Base-by-base conservation (phyloP, 2,329 filamentous ascomycete genomes). In the Hypoxylon sp. region DNA sequence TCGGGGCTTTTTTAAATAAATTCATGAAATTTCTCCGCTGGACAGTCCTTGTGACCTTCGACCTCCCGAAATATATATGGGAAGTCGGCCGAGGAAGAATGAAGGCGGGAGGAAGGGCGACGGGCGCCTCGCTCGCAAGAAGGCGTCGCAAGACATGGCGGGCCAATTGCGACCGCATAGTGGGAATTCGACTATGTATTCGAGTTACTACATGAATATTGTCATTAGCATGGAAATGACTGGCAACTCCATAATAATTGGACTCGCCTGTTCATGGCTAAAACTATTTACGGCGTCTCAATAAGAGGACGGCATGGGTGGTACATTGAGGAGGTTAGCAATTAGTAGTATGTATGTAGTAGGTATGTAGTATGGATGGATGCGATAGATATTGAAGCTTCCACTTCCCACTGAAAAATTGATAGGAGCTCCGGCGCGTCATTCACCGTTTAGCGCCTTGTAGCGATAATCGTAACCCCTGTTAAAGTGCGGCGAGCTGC, bases 21-120 rank as follows among this genome's bases (percentile, higher is more conserved):
- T 79, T 78, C 62, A 91, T 78, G 50, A 92, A 84, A 3, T 79
- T 79, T 56, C 86, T 75, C 37, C 75, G 71, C 57, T 78, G 75
- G 5, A 68, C 42, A 15, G 59, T 43, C 60, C 61, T 57, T 9
- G 29, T 50, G 48, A 51, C 68, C 46, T 55, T 55, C 38, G 38
- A 65, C 44, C 60, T 62, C 58, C 62, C 65, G 60, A 61, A 68
- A 56, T 62, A 67, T 63, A 52, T 63, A 54, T 49, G 66, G 53
- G 55, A 66, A 63, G 49, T 35, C 31, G 67, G 64, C 20, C 63
- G 58, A 16, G 60, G 31, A 25, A 44, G 36, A 25, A 57, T 23
- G 36, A 51, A 42, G 27, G 35, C 27, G 29, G 55, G 45, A 36
- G 49, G 35, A 17, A 54, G 48, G 38, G 53, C 34, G 44, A 50